Percentiles rank a stretch among this genome's conserved stretches.
phyloP scores from a whole-genome alignment of 768 basidiomycete genomes.

The Amanita rimosa region DNA sequence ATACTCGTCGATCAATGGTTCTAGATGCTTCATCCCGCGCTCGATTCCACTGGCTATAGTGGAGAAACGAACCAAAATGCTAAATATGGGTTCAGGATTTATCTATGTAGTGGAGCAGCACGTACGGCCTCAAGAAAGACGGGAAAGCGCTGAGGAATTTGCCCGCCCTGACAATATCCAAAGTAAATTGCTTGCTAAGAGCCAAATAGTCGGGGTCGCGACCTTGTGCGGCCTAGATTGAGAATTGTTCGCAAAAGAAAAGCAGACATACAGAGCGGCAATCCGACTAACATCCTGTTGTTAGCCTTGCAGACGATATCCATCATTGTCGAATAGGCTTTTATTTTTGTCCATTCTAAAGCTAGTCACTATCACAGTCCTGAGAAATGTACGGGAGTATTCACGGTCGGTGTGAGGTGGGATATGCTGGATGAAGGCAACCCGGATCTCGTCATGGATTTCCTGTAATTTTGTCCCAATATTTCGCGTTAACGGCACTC shows the following conservation, averaged over 20 bases:
- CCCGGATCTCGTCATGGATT: slow-evolving; percentile 15
- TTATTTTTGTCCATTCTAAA: slow-evolving; percentile 11
- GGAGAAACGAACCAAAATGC: slow-evolving; percentile 10
- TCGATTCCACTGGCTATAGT: slow-evolving; percentile 4
- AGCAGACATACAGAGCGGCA: slow-evolving; percentile 15
- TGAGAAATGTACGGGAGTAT: not conserved
- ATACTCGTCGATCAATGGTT: slow-evolving; percentile 17
- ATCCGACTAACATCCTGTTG: slow-evolving; percentile 15
- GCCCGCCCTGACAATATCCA: slow-evolving; percentile 11
- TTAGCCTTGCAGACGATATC: slow-evolving; percentile 14
- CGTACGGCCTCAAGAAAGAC: slow-evolving; percentile 14
- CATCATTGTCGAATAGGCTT: slow-evolving; percentile 10
- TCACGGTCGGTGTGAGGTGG: not conserved
- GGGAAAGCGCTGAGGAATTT: slow-evolving; percentile 16
- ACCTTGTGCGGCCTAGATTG: slow-evolving; percentile 9
- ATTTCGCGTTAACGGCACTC: slow-evolving; percentile 17
- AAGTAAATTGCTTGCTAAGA: slow-evolving; percentile 11
- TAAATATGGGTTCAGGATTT: not conserved
- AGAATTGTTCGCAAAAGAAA: not conserved
- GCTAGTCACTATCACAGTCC: not conserved
- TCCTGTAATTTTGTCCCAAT: slow-evolving; percentile 14
- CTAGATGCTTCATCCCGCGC: slow-evolving; percentile 14
- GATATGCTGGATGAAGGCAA: slow-evolving; percentile 13
- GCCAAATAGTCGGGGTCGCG: slow-evolving; percentile 12
- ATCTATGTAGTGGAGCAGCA: not conserved